phyloP scores from a whole-genome alignment of 1,139 yeast species.

The Yamadazyma jaroonii region DNA sequence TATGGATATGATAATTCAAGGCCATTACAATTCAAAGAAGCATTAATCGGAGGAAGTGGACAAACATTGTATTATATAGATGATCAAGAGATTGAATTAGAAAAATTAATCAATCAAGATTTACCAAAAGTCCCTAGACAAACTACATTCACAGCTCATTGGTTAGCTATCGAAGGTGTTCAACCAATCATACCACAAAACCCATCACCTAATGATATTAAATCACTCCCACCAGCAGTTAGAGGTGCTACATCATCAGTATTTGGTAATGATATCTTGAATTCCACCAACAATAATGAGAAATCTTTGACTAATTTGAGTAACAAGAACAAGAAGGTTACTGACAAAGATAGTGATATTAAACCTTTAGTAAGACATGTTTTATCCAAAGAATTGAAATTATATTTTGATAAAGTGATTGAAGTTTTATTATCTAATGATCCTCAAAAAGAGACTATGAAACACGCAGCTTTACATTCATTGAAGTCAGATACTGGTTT shows the following conservation, averaged over 20 bases:
- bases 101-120: slow-evolving; percentile 88
- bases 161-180: slow-evolving; percentile 98
- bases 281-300: slow-evolving; percentile 19
- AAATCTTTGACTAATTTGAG: slow-evolving; percentile 8
- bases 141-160: slow-evolving; percentile 92
- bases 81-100: slow-evolving; percentile 90
- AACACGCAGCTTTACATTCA: slow-evolving; percentile 81
- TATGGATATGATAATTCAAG: slow-evolving; percentile 69
- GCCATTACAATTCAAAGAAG: slow-evolving; percentile 73
- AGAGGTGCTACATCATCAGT: slow-evolving; percentile 66
- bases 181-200: slow-evolving; percentile 98
- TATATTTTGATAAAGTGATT: slow-evolving; percentile 88
- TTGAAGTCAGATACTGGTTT: slow-evolving; percentile 86
- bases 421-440: slow-evolving; percentile 68
- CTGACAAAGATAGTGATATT: slow-evolving; percentile 66
- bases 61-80: slow-evolving; percentile 91
- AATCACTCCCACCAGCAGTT: slow-evolving; percentile 59
- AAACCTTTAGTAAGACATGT: slow-evolving; percentile 97
- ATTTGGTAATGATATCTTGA: slow-evolving; percentile 41
- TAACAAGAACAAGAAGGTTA: slow-evolving; percentile 25
- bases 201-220: slow-evolving; percentile 78
- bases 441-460: slow-evolving; percentile 57
- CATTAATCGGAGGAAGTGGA: slow-evolving; percentile 81
- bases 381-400: slow-evolving; percentile 86
- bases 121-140: slow-evolving; percentile 93